Evolutionary conservation across 805 yeast species (phyloP), one percentile per base, ranked within the genome.

Genomic region (Sugiyamaella boreocaroliniensis): DNA sequence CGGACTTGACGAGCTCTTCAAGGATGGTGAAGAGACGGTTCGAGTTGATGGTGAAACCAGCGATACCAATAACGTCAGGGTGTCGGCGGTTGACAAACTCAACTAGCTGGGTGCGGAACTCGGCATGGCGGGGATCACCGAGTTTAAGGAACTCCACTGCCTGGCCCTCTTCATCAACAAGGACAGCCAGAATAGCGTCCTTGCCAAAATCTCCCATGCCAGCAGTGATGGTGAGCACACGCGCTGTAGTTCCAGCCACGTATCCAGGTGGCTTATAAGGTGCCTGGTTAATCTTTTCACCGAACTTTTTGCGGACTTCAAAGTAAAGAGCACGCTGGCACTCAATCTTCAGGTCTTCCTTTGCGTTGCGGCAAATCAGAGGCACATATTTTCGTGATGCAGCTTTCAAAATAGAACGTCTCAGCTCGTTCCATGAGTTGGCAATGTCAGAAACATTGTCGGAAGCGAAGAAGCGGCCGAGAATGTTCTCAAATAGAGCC

Each of bases 41-140:
- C 2, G 90, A 74, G 53, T 77, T 78, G 11, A 89, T 89, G 56
- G 86, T 86, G 69, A 83, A 87, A 5, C 99, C 98, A 44, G 95
- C 83, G 46, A 93, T 76, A 43, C 85, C 97, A 64, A 93, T 80
- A 8, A 89, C 96, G 67, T 93, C 97, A 0, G 98, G 98, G 50
- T 78, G 79, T 55, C 81, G 76, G 29, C 77, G 77, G 51, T 77
- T 77, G 51, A 89, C 81, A 49, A 83, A 75, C 19, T 74, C 77
- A 10, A 77, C 71, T 50, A 92, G 78, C 26, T 79, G 81, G 41
- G 77, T 79, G 55, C 78, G 82, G 71, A 90, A 93, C 5, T 82
- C 83, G 9, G 74, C 68, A 59, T 69, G 78, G 63, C 75, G 82
- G 15, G 89, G 87, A 54, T 81, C 85, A 37, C 83, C 89, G 52